A percentile compares a stretch with the other conserved stretches of the same genome.
These are phyloP conservation scores for Camellia lanceoleosa DNA, from an alignment of 148 eudicot genomes.

Conservation along the genomic window DNA sequence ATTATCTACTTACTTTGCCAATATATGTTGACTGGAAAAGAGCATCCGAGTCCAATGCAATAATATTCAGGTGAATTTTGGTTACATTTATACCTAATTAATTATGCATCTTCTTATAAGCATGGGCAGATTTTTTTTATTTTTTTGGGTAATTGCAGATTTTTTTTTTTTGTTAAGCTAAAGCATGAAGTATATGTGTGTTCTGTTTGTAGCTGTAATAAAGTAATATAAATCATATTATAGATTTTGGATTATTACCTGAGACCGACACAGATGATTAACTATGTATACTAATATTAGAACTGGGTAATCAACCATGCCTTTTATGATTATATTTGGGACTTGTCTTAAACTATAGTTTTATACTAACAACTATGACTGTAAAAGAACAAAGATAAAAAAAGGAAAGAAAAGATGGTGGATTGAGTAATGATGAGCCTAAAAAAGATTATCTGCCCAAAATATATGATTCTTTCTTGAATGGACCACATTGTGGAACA, in stretches of 20 bases:
- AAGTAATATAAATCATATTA: background rate
- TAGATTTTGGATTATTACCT: background rate
- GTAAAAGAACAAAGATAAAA: too few species aligned
- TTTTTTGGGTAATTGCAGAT: too few species aligned
- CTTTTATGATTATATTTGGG: background rate
- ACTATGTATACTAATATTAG: background rate
- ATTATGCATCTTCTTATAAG: background rate
- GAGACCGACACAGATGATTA: background rate
- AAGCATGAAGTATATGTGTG: background rate
- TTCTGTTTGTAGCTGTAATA: background rate
- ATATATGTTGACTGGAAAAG: conserved; percentile 94
- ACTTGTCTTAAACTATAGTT: background rate
- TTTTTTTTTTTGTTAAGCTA: background rate
- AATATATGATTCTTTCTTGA: too few species aligned
- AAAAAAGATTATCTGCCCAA: too few species aligned
- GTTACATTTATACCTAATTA: background rate
- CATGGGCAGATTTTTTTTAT: background rate
- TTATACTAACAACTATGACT: background rate
- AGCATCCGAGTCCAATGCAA: conserved; percentile 77
- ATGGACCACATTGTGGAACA: too few species aligned
- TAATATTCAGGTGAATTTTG: conserved; percentile 71
- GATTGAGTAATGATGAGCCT: too few species aligned
- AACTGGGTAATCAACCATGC: background rate
- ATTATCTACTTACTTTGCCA: conserved; percentile 89
- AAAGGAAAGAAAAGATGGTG: too few species aligned